phyloP scores from a whole-genome alignment of 106 monocot species.

The Cymbidium sinense region DNA sequence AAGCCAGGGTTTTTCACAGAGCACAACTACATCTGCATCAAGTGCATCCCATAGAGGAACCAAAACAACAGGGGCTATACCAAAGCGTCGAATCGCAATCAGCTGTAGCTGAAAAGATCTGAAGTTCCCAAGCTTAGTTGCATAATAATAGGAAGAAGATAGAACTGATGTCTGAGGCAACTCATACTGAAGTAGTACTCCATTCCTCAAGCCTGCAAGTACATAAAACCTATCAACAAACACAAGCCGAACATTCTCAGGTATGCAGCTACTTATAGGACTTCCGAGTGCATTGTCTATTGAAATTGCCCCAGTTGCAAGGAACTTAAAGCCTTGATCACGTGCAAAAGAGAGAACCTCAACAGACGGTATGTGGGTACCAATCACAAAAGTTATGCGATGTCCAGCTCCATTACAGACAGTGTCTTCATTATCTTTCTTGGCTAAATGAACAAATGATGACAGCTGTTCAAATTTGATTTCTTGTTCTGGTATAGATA shows the following conservation, averaged over 20 bases:
- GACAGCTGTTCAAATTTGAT: conserved; percentile 14
- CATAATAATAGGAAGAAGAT: conserved; percentile 7
- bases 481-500: conserved; percentile 57
- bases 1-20: conserved; percentile 91
- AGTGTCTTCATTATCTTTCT: conserved; percentile 18
- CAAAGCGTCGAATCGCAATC: conserved; percentile 76
- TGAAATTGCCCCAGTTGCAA: conserved; percentile 63
- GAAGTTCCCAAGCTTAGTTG: conserved; percentile 13
- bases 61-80: conserved; percentile 75
- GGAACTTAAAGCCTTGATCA: conserved; percentile 31
- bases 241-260: conserved; percentile 82
- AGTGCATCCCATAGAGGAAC: conserved; percentile 68
- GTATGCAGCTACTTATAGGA: conserved; percentile 75
- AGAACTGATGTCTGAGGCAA: conserved; percentile 33
- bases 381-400: conserved; percentile 53
- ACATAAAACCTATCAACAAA: conserved; percentile 61
- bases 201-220: conserved; percentile 95
- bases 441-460: conserved; percentile 6
- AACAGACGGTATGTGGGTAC: conserved; percentile 91
- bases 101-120: conserved; percentile 44
- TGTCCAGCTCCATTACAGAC: conserved; percentile 17
- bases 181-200: conserved; percentile 95
- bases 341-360: conserved; percentile 52
- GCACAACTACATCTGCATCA: conserved; percentile 76
- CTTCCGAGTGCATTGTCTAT: conserved; percentile 63